phyloP scores from a whole-genome alignment of 2,329 filamentous ascomycete genomes.

The Alternaria dauci region DNA sequence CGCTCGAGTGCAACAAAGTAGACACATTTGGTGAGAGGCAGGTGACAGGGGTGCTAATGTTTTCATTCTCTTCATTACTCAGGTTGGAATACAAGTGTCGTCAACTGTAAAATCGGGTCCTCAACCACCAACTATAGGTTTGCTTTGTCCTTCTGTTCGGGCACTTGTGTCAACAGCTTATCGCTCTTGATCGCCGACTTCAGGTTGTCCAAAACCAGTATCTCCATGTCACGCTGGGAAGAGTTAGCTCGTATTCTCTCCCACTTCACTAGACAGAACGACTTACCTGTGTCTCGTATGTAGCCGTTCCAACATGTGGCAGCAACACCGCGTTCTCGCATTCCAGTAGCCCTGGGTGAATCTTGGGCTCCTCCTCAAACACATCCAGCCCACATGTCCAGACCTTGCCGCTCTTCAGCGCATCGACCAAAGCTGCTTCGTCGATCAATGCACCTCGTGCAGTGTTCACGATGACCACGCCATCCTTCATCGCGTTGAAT shows the following conservation, averaged over 20 bases:
- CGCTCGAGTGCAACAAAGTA: background rate
- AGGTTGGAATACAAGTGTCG: background rate
- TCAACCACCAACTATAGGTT: constrained; percentile 30
- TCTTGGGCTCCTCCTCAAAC: constrained; percentile 65
- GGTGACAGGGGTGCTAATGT: background rate
- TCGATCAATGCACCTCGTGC: constrained; percentile 66
- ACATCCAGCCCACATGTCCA: constrained; percentile 65
- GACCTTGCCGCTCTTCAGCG: constrained; percentile 63
- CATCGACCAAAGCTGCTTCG: constrained; percentile 63
- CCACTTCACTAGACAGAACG: background rate
- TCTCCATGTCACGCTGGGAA: constrained; percentile 63
- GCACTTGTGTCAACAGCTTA: constrained; percentile 66
- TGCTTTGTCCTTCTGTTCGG: constrained; percentile 62
- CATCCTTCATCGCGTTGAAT: constrained; percentile 64
- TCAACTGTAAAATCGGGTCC: background rate
- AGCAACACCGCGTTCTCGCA: constrained; percentile 63
- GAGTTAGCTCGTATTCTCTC: constrained; percentile 14
- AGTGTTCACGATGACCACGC: constrained; percentile 66
- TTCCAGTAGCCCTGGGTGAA: constrained; percentile 60
- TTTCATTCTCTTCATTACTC: background rate
- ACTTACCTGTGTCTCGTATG: constrained; percentile 65
- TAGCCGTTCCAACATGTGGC: constrained; percentile 68
- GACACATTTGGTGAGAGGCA: background rate
- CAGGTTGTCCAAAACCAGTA: constrained; percentile 66
- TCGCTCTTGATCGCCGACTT: constrained; percentile 65